Evolutionary conservation across 2,329 filamentous ascomycete genomes (phyloP).

Genomic region (Zelopaecilomyces penicillatus): DNA sequence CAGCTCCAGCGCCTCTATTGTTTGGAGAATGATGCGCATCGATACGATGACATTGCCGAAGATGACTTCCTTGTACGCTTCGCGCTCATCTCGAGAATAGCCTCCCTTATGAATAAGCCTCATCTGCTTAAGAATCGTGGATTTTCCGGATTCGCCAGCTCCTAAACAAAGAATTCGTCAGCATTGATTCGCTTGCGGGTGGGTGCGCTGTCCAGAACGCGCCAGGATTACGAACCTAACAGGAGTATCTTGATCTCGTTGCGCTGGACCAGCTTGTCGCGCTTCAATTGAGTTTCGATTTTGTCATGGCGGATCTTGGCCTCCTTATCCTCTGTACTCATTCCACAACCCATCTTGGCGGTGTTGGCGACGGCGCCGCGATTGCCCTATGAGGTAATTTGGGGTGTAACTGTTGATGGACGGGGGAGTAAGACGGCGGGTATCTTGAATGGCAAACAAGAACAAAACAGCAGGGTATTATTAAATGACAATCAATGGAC

Average conservation of each 20-base stretch:
- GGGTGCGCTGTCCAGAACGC: too few relatives aligned
- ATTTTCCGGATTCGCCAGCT: conserved; percentile 92
- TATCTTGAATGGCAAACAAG: too few relatives aligned
- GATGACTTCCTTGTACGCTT: conserved; percentile 64
- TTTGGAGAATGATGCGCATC: conserved; percentile 61
- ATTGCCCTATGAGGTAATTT: too few relatives aligned
- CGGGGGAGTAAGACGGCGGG: too few relatives aligned
- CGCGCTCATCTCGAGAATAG: conserved; percentile 82
- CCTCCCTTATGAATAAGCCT: conserved; percentile 99
- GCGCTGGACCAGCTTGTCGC: conserved; percentile 96
- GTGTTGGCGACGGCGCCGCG: conserved; percentile 14
- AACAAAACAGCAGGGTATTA: too few relatives aligned
- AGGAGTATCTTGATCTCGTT: conserved; percentile 99
- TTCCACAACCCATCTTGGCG: conserved; percentile 95
- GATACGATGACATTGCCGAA: conserved; percentile 66
- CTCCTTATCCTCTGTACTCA: conserved; percentile 99
- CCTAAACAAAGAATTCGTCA: conserved; percentile 39
- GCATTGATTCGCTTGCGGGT: neutral
- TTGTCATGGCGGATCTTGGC: conserved; percentile 99
- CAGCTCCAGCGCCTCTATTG: conserved; percentile 63
- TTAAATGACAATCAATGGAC: too few relatives aligned
- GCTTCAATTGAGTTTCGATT: conserved; percentile 98
- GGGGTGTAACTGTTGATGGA: too few relatives aligned
- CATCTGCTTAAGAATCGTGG: conserved; percentile 98
- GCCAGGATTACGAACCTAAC: conserved; percentile 55